Evolutionary conservation across 108 stramenopile genomes (phyloP).

Genomic region (Pseudonitzschia multistriata): DNA sequence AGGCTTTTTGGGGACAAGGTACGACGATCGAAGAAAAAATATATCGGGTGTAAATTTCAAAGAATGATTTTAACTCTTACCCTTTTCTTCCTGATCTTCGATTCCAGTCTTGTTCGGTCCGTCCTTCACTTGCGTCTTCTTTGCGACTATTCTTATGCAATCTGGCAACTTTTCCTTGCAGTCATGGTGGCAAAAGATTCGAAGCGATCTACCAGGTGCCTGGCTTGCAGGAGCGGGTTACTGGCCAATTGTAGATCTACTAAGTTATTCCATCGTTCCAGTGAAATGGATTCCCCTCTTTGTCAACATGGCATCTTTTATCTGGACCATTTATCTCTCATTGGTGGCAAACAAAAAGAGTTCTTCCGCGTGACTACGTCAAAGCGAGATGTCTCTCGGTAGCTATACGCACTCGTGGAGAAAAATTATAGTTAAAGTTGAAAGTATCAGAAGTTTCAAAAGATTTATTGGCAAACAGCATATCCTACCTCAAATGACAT

Average conservation of each 20-base stretch:
- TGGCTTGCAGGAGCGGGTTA: constrained; percentile 77
- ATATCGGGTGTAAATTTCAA: neutral
- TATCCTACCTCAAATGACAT: too few species aligned
- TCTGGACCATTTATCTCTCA: constrained; percentile 89
- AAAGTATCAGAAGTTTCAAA: too few species aligned
- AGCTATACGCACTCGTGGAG: neutral
- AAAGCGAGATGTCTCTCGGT: neutral
- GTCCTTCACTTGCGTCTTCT: constrained; percentile 82
- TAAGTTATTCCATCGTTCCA: constrained; percentile 70
- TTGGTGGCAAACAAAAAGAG: constrained; percentile 52
- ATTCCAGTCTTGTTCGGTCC: constrained; percentile 71
- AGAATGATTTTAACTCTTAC: neutral
- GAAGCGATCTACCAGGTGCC: constrained; percentile 69
- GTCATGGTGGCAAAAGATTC: constrained; percentile 66
- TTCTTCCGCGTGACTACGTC: neutral
- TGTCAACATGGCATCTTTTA: constrained; percentile 72
- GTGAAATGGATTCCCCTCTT: constrained; percentile 78
- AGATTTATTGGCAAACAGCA: too few species aligned
- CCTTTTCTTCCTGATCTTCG: neutral
- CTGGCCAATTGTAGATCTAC: constrained; percentile 89
- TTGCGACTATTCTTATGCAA: constrained; percentile 66
- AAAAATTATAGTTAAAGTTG: neutral
- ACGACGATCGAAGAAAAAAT: neutral
- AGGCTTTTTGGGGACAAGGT: constrained; percentile 78
- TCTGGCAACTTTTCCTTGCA: constrained; percentile 52